Evolutionary conservation across 352 stramenopile species (phyloP), one percentile per base, ranked within the genome.

Genomic region (Peronosclerospora sorghi): DNA sequence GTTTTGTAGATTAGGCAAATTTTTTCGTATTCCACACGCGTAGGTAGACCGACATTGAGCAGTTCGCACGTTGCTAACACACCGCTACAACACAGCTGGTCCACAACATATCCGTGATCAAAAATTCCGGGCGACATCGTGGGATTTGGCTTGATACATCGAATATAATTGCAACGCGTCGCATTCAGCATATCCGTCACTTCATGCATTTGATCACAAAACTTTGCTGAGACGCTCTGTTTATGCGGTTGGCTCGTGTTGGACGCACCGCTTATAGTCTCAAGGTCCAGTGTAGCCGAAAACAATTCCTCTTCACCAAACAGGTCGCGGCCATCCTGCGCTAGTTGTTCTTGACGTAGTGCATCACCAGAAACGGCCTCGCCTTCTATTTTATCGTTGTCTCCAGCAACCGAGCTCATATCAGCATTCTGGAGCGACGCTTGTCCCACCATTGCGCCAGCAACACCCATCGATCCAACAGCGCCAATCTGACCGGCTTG

Each of bases 391-490:
- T 83, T 9, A 82, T 81, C 35, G 98, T 88, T 41, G 82, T 94
- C 56, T 98, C 94, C 48, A 95, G 90, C 64, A 98, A 98, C 60
- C 96, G n/a, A n/a, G n/a, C n/a, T n/a, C n/a, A n/a, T n/a, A n/a
- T n/a, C n/a, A n/a, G n/a, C n/a, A n/a, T n/a, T n/a, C n/a, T n/a
- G n/a, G n/a, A n/a, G n/a, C n/a, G n/a, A n/a, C n/a, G n/a, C n/a
- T n/a, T n/a, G n/a, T n/a, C n/a, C n/a, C n/a, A n/a, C n/a, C n/a
- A n/a, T n/a, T n/a, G n/a, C n/a, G n/a, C n/a, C n/a, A n/a, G n/a
- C n/a, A n/a, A n/a, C n/a, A n/a, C n/a, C n/a, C n/a, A n/a, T n/a
- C n/a, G n/a, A n/a, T n/a, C n/a, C n/a, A n/a, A n/a, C n/a, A n/a
- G n/a, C n/a, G n/a, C n/a, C n/a, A n/a, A n/a, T n/a, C n/a, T n/a